Percentiles rank a stretch among this genome's conserved stretches.
phyloP scores from a whole-genome alignment of 306 rosid species.

The Lagenaria siceraria region DNA sequence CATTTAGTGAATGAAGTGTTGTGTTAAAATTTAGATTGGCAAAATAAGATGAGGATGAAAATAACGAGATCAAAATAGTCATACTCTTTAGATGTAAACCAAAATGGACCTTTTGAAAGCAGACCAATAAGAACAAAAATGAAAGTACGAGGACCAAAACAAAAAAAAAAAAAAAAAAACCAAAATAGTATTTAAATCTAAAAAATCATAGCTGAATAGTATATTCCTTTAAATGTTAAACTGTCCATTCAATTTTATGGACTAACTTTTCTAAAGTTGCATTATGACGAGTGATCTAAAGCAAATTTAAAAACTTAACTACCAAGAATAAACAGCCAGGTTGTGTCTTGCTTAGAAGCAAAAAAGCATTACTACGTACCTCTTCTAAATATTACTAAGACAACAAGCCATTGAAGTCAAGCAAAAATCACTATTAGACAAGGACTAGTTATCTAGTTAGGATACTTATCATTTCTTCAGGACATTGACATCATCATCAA shows the following conservation, averaged over 20 bases:
- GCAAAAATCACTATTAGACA: conserved; percentile 1
- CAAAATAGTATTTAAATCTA: background rate
- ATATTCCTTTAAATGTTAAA: background rate
- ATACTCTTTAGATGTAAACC: too few relatives aligned
- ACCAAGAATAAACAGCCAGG: conserved; percentile 1
- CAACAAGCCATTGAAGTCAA: background rate
- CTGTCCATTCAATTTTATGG: background rate
- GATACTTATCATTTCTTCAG: background rate
- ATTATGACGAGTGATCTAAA: background rate
- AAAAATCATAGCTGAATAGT: too few relatives aligned
- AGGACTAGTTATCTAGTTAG: background rate
- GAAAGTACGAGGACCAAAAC: background rate
- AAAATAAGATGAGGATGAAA: too few relatives aligned
- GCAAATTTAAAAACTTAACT: background rate
- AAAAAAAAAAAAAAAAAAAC: too few relatives aligned
- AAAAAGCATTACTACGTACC: background rate
- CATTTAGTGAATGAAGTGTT: background rate
- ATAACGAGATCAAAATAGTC: background rate
- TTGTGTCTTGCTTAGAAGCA: conserved; percentile 1
- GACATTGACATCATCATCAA: background rate
- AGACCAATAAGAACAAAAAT: too few relatives aligned
- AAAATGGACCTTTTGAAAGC: background rate
- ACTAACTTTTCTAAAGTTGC: background rate
- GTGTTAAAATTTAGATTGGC: too few relatives aligned
- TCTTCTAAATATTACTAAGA: background rate